Evolutionary conservation across 306 rosid species (phyloP), one percentile per base, ranked within the genome.

Genomic region (Cucurbita ficifolia): DNA sequence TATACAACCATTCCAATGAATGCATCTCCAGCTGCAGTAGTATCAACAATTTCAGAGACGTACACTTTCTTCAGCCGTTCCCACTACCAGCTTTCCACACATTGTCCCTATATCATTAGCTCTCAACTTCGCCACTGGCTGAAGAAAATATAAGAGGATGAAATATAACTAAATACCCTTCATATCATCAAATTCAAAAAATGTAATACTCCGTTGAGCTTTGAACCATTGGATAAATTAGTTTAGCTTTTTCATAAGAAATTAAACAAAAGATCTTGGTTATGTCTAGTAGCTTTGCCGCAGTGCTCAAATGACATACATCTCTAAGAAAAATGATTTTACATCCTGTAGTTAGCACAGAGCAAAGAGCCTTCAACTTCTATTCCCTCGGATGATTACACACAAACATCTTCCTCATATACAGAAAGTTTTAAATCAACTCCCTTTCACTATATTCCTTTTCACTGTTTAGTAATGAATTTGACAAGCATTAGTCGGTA

Each of bases 11-110:
- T 96, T 76, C 98, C 98, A 73, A 93, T 88, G 75, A 93, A 93
- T 82, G 96, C 89, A 87, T 90, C 98, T 51, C 97, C 98, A 56
- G 96, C 96, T 65, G 96, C 97, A 35, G 98, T 90, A 29, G 98
- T 88, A 78, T 93, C 97, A 51, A 84, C 16, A 8, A 93, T 88
- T 77, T 93, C 92, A 39, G 89, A 75, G 0, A 82, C 86, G 96
- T 72, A 93, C 46, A 42, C 10, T 80, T 79, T 86, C 86, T 86
- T 90, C 98, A 12, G 96, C 89, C 18, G 97, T 87, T 86, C 98
- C 98, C 48, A 86, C 11, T 14, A 86, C 77, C 54, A 88, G 21
- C 83, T 84, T 87, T 77, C 96, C 98, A 75, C 63, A 72, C 61
- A 88, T 84, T 0, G 83, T 72, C 75, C 97, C 97, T 74, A 87